Base-by-base conservation (phyloP, 2,329 filamentous ascomycete species). In the Arthrobotrys pseudoclavata region DNA sequence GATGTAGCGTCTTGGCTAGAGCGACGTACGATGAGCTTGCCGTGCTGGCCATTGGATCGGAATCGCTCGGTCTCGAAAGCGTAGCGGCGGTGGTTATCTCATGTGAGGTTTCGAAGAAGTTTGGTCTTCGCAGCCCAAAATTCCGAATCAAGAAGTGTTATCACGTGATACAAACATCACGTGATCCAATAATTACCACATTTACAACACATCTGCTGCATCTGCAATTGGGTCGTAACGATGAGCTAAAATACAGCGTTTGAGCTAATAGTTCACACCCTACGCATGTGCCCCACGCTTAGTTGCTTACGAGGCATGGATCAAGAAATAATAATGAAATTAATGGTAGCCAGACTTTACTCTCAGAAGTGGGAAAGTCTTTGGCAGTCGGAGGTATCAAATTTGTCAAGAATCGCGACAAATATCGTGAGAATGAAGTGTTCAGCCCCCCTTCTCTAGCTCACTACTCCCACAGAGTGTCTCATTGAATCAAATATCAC, bases 1-100 rank as follows among this genome's bases (percentile, higher is more conserved):
- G 86, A 7, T 94, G 96, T 47, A 98, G 89, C 80, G 88, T 86
- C 84, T 90, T 89, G 77, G 92, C 92, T 74, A 93, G 87, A 72
- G 84, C 82, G 71, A 88, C 83, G 79, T 85, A 83, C 4, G 77
- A 31, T 22, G 79, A 69, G 55, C 55, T 71, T 68, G 68, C 77
- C 47, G 57, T 47, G 62, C 78, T 67, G 22, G 80, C 71, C 79
- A 81, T 81, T 60, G 22, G 18, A 37, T 64, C 62, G 20, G 53
- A 29, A 53, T 64, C 20, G 47, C 50, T 72, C 69, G 26, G 34
- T 57, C n/a, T 53, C 50, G 60, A 20, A 2, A 15, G 47, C 37
- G 37, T 52, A 9, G 47, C 37, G 37, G 37, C 37, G 4, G 48
- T 42, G 48, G 48, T 20, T 55, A 67, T 42, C 24, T 55, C 45